Percentiles rank a stretch among this genome's conserved stretches.
Evolutionary conservation across 306 rosid species (phyloP).

Genomic region (Vachellia collinsii): DNA sequence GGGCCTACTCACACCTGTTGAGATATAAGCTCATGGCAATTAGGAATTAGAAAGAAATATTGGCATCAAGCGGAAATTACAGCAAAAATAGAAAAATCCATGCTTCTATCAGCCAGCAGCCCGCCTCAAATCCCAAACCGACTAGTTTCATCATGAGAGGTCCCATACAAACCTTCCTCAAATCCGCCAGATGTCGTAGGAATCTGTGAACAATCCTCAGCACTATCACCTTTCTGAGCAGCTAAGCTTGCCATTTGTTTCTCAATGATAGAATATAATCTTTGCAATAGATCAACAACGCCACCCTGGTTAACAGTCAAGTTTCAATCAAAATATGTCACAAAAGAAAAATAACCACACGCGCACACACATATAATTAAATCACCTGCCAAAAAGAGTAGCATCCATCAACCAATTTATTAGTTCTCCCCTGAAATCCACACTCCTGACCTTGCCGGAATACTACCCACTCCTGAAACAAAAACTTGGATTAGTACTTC

Average conservation of each 20-base stretch:
- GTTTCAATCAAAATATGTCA: constrained; percentile 40
- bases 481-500: constrained; percentile 24
- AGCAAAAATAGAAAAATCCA: not conserved
- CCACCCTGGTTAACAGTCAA: constrained; percentile 70
- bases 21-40: constrained; percentile 29
- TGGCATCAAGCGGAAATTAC: constrained; percentile 1
- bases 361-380: not conserved
- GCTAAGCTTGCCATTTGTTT: constrained; percentile 43
- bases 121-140: too few relatives aligned
- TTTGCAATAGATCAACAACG: constrained; percentile 70
- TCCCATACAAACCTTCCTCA: constrained; percentile 39
- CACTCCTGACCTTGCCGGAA: constrained; percentile 86
- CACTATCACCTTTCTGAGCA: constrained; percentile 20
- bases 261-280: constrained; percentile 55
- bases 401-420: constrained; percentile 96
- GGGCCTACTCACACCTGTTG: constrained; percentile 44
- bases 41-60: constrained; percentile 21
- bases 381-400: constrained; percentile 98
- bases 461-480: constrained; percentile 82
- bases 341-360: constrained; percentile 12
- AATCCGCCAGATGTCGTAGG: constrained; percentile 32
- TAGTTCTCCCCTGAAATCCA: constrained; percentile 98
- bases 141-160: constrained; percentile 43
- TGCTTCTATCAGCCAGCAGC: constrained; percentile 24
- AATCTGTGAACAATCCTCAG: constrained; percentile 33